Conservation (phyloP, 2,329 filamentous ascomycete species). For the Zalaria obscura region DNA sequence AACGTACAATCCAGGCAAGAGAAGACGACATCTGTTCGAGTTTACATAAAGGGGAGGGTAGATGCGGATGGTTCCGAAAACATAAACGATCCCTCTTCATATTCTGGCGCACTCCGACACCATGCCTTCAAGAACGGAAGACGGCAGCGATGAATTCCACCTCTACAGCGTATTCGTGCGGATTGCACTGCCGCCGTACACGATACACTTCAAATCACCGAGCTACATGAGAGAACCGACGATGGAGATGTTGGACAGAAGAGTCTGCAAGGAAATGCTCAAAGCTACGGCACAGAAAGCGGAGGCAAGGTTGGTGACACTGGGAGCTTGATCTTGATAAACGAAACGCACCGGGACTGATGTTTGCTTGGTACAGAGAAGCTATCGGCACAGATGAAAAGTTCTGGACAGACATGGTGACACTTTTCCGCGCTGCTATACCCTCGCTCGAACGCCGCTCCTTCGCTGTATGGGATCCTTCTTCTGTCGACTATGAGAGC, state of each 20-base stretch:
- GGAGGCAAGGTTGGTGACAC: constrained; percentile 32
- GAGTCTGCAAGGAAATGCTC: constrained; percentile 44
- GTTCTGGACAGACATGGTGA: constrained; percentile 46
- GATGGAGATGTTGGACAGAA: constrained; percentile 40
- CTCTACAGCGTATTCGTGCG: constrained; percentile 30
- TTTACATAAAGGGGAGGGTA: no score
- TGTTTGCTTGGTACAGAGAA: constrained; percentile 23
- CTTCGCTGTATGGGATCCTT: constrained; percentile 45
- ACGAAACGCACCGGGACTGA: neutral
- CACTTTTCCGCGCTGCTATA: constrained; percentile 43
- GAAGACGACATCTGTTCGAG: no score
- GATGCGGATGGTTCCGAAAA: no score
- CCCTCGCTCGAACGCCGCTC: constrained; percentile 47
- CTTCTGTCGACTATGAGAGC: constrained; percentile 41
- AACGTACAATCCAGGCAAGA: no score
- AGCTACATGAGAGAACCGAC: constrained; percentile 46
- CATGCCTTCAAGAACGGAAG: neutral
- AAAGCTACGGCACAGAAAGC: constrained; percentile 42
- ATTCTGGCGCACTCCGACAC: neutral
- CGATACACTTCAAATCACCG: constrained; percentile 45
- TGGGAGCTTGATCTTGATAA: neutral
- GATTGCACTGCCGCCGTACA: constrained; percentile 32
- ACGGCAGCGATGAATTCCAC: constrained; percentile 5
- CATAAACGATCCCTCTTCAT: no score
- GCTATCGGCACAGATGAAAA: constrained; percentile 41